Conservation (phyloP, 805 yeast species). For the Grigorovia transvaalensis region DNA sequence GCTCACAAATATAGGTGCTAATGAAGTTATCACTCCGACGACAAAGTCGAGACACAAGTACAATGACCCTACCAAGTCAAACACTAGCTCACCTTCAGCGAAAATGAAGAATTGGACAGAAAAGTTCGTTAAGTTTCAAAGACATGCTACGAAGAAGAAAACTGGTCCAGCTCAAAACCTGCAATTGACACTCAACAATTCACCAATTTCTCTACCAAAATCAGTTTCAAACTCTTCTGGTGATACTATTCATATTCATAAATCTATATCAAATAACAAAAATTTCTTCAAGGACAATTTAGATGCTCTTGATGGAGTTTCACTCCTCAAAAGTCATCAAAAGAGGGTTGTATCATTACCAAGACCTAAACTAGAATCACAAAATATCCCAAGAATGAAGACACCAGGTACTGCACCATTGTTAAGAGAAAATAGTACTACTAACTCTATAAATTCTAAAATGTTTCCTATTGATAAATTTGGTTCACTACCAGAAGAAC, state of each 20-base stretch:
- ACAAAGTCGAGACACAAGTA: neutral
- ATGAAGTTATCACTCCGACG: neutral
- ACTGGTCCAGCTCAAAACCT: neutral
- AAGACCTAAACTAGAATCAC: conserved; percentile 12
- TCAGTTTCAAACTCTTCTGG: neutral
- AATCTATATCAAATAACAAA: neutral
- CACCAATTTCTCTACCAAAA: neutral
- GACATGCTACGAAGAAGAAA: conserved; percentile 10
- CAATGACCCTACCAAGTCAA: neutral
- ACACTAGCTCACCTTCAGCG: conserved; percentile 12
- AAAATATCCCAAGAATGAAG: conserved; percentile 8
- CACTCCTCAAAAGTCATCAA: conserved; percentile 6
- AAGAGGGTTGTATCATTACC: conserved; percentile 23
- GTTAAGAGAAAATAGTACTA: neutral
- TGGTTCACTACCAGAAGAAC: neutral
- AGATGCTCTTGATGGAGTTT: neutral
- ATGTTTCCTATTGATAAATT: neutral
- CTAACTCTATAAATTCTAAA: neutral
- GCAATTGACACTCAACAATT: neutral
- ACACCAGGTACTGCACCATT: neutral
- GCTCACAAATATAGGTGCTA: conserved; percentile 10
- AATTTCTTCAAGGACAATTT: neutral
- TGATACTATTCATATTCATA: neutral
- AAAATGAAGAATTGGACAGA: conserved; percentile 21
- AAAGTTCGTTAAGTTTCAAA: conserved; percentile 14